Evolutionary conservation across 2,329 filamentous ascomycete genomes (phyloP).

Genomic region (Aspergillus hiratsukae): DNA sequence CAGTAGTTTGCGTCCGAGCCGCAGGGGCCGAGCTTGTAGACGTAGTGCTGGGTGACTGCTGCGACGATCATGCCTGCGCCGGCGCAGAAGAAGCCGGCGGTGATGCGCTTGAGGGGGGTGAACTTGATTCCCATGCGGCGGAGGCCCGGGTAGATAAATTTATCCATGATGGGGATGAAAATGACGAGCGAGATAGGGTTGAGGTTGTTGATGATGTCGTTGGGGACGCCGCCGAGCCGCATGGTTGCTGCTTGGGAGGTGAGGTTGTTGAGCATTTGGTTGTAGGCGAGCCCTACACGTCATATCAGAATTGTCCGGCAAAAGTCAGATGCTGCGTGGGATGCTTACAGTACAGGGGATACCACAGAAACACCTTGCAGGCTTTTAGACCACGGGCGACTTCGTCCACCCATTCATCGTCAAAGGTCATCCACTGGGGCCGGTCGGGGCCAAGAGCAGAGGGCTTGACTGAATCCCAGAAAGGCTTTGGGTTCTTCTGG

Average conservation of each 20-base stretch:
- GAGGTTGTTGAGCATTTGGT: constrained; percentile 53
- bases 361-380: constrained; percentile 64
- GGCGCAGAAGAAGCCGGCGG: constrained; percentile 47
- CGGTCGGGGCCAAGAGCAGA: constrained; percentile 18
- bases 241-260: constrained; percentile 54
- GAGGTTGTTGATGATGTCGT: constrained; percentile 53
- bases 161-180: constrained; percentile 52
- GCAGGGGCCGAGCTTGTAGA: constrained; percentile 60
- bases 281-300: constrained; percentile 43
- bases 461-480: constrained; percentile 33
- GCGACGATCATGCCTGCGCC: constrained; percentile 48
- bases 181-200: constrained; percentile 52
- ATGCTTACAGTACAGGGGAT: constrained; percentile 46
- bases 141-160: constrained; percentile 49
- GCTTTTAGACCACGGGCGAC: constrained; percentile 65
- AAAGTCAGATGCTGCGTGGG: too few species aligned
- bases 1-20: constrained; percentile 53
- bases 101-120: constrained; percentile 52
- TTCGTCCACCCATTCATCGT: constrained; percentile 79
- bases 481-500: constrained; percentile 11
- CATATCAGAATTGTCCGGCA: too few species aligned
- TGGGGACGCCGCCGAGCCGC: constrained; percentile 50
- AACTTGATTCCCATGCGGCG: constrained; percentile 46
- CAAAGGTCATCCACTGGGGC: constrained; percentile 65
- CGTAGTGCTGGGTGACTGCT: constrained; percentile 47